Conservation (phyloP, 2,329 filamentous ascomycete genomes). For the Sporothrix curviconia region DNA sequence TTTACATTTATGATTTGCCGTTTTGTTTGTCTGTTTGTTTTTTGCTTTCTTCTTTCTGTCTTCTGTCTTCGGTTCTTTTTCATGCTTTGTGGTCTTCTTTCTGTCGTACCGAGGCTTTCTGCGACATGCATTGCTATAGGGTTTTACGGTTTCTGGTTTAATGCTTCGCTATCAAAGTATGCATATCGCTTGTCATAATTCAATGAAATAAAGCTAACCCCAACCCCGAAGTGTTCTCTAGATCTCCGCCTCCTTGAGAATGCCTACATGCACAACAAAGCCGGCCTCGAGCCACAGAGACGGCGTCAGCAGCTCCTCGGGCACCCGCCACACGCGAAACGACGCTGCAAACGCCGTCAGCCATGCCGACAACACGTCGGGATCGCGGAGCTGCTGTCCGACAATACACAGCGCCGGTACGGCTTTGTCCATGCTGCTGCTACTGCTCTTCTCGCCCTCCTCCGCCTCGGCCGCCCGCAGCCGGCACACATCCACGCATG, state of each 20-base stretch:
- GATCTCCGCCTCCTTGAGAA: conserved; percentile 48
- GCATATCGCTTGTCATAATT: not conserved
- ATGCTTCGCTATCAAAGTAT: too few relatives aligned
- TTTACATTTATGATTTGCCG: too few relatives aligned
- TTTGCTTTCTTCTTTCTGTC: too few relatives aligned
- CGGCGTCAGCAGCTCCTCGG: conserved; percentile 53
- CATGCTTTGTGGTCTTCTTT: too few relatives aligned
- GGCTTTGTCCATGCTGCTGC: not conserved
- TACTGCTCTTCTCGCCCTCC: conserved; percentile 13
- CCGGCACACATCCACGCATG: conserved; percentile 67
- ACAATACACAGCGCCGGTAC: conserved; percentile 66
- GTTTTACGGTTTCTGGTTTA: too few relatives aligned
- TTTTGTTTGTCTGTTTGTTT: too few relatives aligned
- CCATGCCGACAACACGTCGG: conserved; percentile 81
- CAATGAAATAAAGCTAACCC: too few relatives aligned
- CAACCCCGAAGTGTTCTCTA: too few relatives aligned
- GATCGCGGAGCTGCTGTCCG: conserved; percentile 80
- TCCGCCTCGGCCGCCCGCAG: conserved; percentile 38
- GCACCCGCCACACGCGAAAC: conserved; percentile 73
- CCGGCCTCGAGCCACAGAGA: conserved; percentile 59
- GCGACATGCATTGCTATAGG: too few relatives aligned
- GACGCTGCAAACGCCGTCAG: conserved; percentile 56
- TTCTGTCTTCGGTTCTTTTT: too few relatives aligned
- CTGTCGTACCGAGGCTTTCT: too few relatives aligned
- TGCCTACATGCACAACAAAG: conserved; percentile 75